Conservation (phyloP, 495 filamentous ascomycete genomes). For the Lindgomyces ingoldianus region DNA sequence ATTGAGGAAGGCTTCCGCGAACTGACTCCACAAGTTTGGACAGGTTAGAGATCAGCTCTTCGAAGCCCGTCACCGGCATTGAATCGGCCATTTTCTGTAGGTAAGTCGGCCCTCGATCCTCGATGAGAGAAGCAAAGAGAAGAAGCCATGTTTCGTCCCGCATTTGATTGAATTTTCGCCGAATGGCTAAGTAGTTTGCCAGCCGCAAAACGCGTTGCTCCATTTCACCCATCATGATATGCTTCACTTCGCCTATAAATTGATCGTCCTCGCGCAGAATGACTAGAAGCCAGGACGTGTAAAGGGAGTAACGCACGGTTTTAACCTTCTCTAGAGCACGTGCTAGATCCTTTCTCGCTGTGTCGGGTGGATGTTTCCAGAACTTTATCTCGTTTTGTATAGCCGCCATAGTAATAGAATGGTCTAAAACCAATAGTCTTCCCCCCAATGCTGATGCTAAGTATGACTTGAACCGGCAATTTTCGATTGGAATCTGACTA, state of each 20-base stretch:
- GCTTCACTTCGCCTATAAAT: background rate
- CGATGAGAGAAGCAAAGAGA: conserved; percentile 3
- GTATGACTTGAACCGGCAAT: conserved; percentile 4
- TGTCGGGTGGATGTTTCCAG: conserved; percentile 6
- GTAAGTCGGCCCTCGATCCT: background rate
- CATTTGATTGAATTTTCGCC: background rate
- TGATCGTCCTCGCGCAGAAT: background rate
- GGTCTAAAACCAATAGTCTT: background rate
- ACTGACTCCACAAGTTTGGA: background rate
- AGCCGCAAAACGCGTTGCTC: background rate
- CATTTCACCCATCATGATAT: conserved; percentile 1
- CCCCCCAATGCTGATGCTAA: background rate
- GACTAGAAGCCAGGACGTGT: background rate
- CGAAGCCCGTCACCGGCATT: background rate
- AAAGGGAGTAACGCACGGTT: background rate
- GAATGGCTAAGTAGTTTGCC: background rate
- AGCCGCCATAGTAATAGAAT: background rate
- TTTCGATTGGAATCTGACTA: background rate
- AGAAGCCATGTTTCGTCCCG: conserved; percentile 1
- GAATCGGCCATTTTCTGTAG: background rate
- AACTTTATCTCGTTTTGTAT: conserved; percentile 4
- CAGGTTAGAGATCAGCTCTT: background rate
- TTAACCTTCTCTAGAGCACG: background rate
- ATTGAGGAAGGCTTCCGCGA: background rate
- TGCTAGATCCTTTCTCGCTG: background rate